phyloP scores from a whole-genome alignment of 257 asterid genomes.

The Nicotiana attenuata region DNA sequence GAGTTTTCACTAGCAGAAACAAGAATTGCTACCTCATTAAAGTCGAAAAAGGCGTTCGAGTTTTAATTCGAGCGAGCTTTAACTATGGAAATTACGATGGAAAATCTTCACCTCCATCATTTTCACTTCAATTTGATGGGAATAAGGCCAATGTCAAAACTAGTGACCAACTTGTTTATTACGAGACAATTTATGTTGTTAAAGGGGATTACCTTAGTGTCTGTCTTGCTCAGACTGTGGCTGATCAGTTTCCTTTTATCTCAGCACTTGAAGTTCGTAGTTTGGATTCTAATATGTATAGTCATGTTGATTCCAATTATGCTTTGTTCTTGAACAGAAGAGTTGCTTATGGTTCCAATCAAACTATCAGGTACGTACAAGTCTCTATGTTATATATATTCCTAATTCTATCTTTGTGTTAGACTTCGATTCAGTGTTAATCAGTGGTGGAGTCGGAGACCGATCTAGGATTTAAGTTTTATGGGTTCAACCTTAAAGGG shows the following conservation, averaged over 20 bases:
- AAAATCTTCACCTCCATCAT: conserved; percentile 48
- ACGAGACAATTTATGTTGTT: conserved; percentile 41
- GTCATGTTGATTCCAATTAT: not conserved
- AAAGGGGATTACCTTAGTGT: conserved; percentile 31
- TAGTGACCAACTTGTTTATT: not conserved
- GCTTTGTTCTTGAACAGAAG: conserved; percentile 38
- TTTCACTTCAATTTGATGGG: conserved; percentile 55
- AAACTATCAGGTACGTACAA: conserved; percentile 48
- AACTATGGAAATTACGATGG: conserved; percentile 62
- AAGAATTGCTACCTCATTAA: conserved; percentile 44
- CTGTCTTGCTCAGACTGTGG: conserved; percentile 47
- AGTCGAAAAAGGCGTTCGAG: conserved; percentile 14
- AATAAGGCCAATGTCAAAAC: conserved; percentile 36
- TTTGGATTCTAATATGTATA: conserved; percentile 48
- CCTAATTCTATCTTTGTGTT: not conserved
- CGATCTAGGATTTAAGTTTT: too few relatives aligned
- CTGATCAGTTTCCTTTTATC: conserved; percentile 50
- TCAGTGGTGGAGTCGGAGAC: not conserved
- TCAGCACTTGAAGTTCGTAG: conserved; percentile 55
- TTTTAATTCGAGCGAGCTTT: conserved; percentile 57
- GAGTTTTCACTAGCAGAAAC: conserved; percentile 40
- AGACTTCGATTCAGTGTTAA: not conserved
- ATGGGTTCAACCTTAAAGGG: too few relatives aligned
- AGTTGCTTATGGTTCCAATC: conserved; percentile 47
- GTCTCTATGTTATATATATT: not conserved